Conservation (phyloP, 2,329 filamentous ascomycete genomes). For the Alternaria novae-zelandiae region DNA sequence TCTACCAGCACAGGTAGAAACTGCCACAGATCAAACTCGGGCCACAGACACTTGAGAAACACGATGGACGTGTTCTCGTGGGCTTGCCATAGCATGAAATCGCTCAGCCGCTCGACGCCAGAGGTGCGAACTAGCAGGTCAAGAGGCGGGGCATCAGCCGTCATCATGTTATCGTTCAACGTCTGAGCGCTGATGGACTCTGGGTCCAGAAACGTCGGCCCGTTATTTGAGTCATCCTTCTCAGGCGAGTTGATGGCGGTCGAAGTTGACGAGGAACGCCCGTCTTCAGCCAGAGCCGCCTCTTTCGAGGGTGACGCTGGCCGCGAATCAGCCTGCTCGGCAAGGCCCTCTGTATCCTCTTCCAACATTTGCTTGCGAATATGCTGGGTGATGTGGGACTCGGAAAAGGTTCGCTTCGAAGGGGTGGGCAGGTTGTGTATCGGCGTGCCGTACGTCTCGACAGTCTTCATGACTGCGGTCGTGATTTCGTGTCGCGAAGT, state of each 20-base stretch:
- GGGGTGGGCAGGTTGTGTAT: conserved; percentile 61
- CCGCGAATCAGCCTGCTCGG: conserved; percentile 36
- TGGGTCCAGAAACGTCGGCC: conserved; percentile 66
- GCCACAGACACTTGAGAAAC: conserved; percentile 92
- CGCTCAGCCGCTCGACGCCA: conserved; percentile 88
- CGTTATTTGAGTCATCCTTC: conserved; percentile 32
- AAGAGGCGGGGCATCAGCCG: conserved; percentile 80
- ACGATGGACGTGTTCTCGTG: conserved; percentile 92
- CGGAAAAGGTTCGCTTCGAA: conserved; percentile 75
- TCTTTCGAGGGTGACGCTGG: conserved; percentile 45
- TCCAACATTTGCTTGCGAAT: conserved; percentile 65
- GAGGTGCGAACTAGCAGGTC: conserved; percentile 93
- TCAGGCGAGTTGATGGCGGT: conserved; percentile 46
- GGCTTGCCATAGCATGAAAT: conserved; percentile 99
- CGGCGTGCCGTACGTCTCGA: conserved; percentile 82
- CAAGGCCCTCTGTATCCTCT: conserved; percentile 44
- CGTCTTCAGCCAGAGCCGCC: conserved; percentile 34
- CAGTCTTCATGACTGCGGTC: conserved; percentile 83
- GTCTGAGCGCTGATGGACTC: conserved; percentile 87
- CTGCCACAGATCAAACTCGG: conserved; percentile 91
- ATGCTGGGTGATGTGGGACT: conserved; percentile 84
- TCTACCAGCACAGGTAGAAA: conserved; percentile 92
- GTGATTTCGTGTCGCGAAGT: conserved; percentile 96
- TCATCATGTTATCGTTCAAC: conserved; percentile 86
- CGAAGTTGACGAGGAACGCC: conserved; percentile 47